phyloP scores from a whole-genome alignment of 768 basidiomycete genomes.

The Tulasnella sp. region DNA sequence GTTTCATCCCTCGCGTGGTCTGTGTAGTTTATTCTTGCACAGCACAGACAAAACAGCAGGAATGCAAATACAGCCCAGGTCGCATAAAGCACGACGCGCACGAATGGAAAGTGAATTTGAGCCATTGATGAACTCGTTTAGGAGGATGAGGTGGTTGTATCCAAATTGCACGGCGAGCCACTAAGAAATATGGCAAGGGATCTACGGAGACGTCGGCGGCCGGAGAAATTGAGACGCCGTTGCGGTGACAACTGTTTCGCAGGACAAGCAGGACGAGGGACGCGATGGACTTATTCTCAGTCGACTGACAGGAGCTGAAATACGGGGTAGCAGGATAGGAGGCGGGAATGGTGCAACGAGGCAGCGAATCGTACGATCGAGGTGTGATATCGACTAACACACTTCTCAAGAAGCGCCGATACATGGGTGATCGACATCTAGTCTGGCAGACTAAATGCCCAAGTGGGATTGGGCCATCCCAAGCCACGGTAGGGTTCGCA shows the following conservation, averaged over 20 bases:
- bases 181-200: neutral
- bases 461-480: too few species aligned
- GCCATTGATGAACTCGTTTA: neutral
- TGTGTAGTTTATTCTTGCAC: conserved; percentile 6
- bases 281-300: neutral
- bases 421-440: neutral
- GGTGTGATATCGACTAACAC: neutral
- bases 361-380: neutral
- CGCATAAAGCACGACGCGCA: neutral
- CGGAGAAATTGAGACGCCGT: neutral
- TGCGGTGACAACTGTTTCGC: neutral
- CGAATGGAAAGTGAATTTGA: neutral
- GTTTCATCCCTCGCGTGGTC: neutral
- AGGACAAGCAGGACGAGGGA: neutral
- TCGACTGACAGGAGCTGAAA: neutral
- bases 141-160: neutral
- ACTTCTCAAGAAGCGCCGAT: neutral
- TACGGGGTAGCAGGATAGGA: neutral
- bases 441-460: too few species aligned
- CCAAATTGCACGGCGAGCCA: neutral
- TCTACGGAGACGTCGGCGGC: neutral
- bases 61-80: neutral
- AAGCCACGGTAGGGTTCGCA: too few species aligned
- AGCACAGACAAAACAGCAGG: conserved; percentile 11
- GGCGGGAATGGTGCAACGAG: neutral